A percentile compares a stretch with the other conserved stretches of the same genome.
Conservation (phyloP, 768 basidiomycete genomes). For the Panus rudis region DNA sequence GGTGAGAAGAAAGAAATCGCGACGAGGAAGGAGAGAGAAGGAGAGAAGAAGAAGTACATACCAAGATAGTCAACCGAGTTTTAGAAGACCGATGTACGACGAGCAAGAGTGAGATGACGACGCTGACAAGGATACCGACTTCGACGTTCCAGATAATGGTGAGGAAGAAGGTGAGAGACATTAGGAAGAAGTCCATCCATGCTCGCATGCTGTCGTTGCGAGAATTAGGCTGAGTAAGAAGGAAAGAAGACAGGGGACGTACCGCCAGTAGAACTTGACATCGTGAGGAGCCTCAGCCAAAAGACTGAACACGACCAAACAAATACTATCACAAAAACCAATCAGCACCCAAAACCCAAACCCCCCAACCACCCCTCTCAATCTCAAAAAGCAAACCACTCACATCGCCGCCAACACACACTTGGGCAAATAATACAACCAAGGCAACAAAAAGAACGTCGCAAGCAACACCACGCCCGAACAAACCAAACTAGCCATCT, state of each 20-base stretch:
- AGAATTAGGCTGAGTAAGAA: background rate
- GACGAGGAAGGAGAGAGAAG: background rate
- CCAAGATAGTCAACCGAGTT: conserved; percentile 86
- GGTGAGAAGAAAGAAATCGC: background rate
- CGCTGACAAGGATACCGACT: conserved; percentile 83
- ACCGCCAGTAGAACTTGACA: conserved; percentile 79
- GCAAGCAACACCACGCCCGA: conserved; percentile 69
- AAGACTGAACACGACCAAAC: conserved; percentile 78
- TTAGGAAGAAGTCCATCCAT: conserved; percentile 85
- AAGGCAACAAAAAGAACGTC: conserved; percentile 85
- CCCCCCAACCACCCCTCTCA: background rate
- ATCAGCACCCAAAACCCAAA: background rate
- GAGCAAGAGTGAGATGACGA: conserved; percentile 81
- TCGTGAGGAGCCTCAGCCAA: conserved; percentile 86
- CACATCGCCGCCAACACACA: conserved; percentile 86
- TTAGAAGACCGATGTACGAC: conserved; percentile 87
- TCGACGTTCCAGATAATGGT: conserved; percentile 90
- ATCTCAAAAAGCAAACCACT: conserved; percentile 21
- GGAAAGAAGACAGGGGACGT: conserved; percentile 29
- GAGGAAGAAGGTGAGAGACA: conserved; percentile 81
- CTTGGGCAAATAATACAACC: conserved; percentile 83
- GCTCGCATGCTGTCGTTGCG: conserved; percentile 63
- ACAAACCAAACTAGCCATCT: conserved; percentile 81
- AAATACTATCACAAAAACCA: conserved; percentile 45
- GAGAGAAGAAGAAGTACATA: no score